Base-by-base conservation (phyloP, 1,284 basidiomycete genomes). In the Abortiporus biennis region DNA sequence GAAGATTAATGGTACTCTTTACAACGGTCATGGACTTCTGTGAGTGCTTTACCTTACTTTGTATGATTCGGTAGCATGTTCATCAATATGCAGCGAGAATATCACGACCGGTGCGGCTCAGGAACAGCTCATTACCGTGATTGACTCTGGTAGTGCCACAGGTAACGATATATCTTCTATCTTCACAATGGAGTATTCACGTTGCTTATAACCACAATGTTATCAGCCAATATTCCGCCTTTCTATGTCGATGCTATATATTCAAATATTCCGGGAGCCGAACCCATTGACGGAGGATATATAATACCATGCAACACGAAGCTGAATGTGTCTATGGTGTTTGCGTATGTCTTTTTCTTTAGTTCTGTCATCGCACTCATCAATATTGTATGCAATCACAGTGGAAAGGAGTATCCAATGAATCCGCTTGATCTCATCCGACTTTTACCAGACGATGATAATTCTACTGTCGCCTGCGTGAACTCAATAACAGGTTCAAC, bases 231-330 rank as follows among this genome's bases (percentile, higher is more conserved):
- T 12, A 48, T 35, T 8, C 48, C 48, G 3, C 16, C 15, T 6
- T 19, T 21, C 13, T 44, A 37, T 38, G 45, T 47, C 21, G 34
- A 52, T 27, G 44, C 45, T 3, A 38, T 52, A 12, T 52, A 45
- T 36, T 27, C 24, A 11, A 17, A 29, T 29, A 35, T 50, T 12
- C 48, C 50, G 4, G 48, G 45, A 2, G 48, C 50, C 6, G 11
- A 29, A 20, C 9, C n/a, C n/a, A 35, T 38, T 27, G 5, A 30
- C 6, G 19, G 29, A 13, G 5, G 9, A 9, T 49, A 47, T 20
- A 13, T 17, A 12, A 15, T 47, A 4, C 43, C 48, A 3, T 49
- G 39, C 21, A 30, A 40, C 20, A 33, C 39, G 9, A 40, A 40
- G 39, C 4, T 40, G 25, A 33, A 40, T 24, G 22, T 40, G 9